Base-by-base conservation (phyloP, 768 basidiomycete species). In the Hemileccinum impolitum region DNA sequence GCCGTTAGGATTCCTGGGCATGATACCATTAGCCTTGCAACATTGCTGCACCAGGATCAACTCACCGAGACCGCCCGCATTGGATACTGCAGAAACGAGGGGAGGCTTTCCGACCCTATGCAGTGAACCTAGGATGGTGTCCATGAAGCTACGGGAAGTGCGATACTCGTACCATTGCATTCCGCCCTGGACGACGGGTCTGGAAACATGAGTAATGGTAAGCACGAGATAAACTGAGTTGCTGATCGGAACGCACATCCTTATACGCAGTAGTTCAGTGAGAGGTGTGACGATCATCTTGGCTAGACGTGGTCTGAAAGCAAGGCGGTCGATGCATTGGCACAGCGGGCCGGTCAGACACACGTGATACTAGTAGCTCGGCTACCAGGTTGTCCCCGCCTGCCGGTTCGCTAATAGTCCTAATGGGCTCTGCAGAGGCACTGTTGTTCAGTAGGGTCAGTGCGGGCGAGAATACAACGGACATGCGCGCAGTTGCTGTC, bases 161-260 rank as follows among this genome's bases (percentile, higher is more conserved):
- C 2, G 10, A 41, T 12, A 18, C 23, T 5, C 52, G 39, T 70
- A 89, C 87, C 87, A 94, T 80, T 92, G 90, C 90, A 93, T 92
- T 40, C 89, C 90, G 19, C 90, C 90, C 64, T 93, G 91, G 2
- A 94, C 78, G 39, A 92, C 72, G 14, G 90, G 91, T 28, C 87
- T 89, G 43, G 45, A 25, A 13, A 41, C 13, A 39, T 34, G 30
- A 17, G 17, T 21, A 19, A 11, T 13, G n/a, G 13, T 50, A 11
- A 28, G 42, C 3, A 17, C 11, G 52, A 5, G n/a, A 35, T 45
- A 21, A 17, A 18, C 35, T 30, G 19, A 19, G 7, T 39, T 17
- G 2, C n/a, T 5, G 28, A 37, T n/a, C n/a, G 17, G 39, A 26
- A 74, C 82, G 32, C 57, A 87, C 87, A 87, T 75, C 39, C 78